phyloP scores from a whole-genome alignment of 345 rosid species.

The Kernera saxatilis region DNA sequence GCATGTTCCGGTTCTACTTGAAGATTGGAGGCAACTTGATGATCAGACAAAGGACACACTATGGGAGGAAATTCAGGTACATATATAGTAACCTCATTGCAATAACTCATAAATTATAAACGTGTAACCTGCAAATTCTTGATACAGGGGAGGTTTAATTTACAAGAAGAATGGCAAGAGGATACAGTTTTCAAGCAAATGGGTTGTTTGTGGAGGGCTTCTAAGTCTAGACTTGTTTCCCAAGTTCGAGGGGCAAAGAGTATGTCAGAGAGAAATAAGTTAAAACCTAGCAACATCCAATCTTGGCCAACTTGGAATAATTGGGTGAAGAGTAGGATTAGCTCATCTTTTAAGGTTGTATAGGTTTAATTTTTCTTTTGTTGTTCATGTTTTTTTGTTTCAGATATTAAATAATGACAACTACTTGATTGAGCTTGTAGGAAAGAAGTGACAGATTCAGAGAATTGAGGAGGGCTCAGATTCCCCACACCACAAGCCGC shows the following conservation, averaged over 20 bases:
- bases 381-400: too few species aligned
- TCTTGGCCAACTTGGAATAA: background rate
- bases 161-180: background rate
- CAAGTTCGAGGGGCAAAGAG: background rate
- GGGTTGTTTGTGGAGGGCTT: background rate
- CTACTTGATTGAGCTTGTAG: background rate
- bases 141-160: background rate
- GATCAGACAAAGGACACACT: background rate
- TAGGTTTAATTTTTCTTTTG: too few species aligned
- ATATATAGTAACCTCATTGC: too few species aligned
- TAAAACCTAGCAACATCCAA: background rate
- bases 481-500: background rate
- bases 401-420: too few species aligned
- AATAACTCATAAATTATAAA: too few species aligned
- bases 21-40: background rate
- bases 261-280: background rate
- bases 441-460: background rate
- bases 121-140: too few species aligned
- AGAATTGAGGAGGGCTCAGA: background rate
- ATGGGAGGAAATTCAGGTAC: background rate
- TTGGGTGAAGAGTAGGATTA: background rate
- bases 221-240: background rate
- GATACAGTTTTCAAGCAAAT: background rate
- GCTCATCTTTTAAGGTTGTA: background rate
- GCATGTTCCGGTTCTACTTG: background rate